Percentiles rank a stretch among this genome's conserved stretches.
phyloP scores from a whole-genome alignment of 176 grass and related monocot genomes.

The Hordeum vulgare region DNA sequence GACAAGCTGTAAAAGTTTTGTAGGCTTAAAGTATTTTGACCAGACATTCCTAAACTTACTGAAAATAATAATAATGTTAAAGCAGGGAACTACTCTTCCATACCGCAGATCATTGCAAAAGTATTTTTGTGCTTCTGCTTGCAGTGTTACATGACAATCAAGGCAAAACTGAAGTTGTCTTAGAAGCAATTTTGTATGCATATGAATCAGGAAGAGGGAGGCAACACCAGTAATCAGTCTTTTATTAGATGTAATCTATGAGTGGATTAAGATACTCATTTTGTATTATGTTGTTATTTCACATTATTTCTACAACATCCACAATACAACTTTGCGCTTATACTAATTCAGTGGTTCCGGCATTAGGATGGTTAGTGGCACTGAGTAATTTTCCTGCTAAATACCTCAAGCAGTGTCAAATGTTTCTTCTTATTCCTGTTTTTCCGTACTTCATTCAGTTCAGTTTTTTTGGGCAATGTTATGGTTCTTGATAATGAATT shows the following conservation, averaged over 20 bases:
- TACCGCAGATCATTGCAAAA: background rate
- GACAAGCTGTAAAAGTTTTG: background rate
- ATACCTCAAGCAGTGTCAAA: background rate
- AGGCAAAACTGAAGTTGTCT: background rate
- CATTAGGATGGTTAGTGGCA: background rate
- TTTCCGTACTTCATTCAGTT: background rate
- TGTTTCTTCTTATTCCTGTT: background rate
- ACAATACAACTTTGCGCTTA: background rate
- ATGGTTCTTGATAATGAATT: constrained; percentile 9
- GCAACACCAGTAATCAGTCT: background rate
- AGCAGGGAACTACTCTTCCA: background rate
- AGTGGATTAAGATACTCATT: background rate
- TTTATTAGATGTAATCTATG: background rate
- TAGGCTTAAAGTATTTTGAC: background rate
- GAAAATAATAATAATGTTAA: background rate
- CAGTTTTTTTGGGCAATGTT: background rate
- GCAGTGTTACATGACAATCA: background rate
- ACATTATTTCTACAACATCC: background rate
- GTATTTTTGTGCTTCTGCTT: background rate
- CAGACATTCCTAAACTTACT: background rate
- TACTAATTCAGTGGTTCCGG: background rate
- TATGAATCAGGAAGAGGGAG: background rate
- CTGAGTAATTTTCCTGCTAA: background rate
- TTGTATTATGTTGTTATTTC: background rate
- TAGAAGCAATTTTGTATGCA: background rate